phyloP scores from a whole-genome alignment of 192 early-diverging fungal species.

The Coemansia sp. region DNA sequence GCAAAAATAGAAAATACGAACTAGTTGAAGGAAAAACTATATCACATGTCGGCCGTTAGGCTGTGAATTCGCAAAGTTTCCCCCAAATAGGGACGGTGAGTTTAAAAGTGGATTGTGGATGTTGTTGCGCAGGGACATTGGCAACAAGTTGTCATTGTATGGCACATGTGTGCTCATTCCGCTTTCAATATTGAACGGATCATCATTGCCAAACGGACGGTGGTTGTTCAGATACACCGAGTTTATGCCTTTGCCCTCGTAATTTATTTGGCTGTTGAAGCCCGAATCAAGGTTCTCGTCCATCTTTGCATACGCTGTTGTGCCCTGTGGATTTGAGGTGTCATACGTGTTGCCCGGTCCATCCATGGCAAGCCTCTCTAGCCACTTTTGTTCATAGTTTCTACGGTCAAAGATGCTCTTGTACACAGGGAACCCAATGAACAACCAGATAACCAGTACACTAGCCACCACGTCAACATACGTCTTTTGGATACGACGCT shows the following conservation, averaged over 20 bases:
- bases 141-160: slow-evolving; percentile 31
- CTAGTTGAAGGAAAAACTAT: no score
- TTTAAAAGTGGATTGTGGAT: slow-evolving; percentile 41
- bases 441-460: slow-evolving; percentile 38
- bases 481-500: slow-evolving; percentile 42
- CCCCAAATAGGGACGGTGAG: slow-evolving; percentile 13
- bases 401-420: slow-evolving; percentile 42
- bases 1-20: no score
- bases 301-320: slow-evolving; percentile 47
- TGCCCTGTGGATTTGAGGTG: slow-evolving; percentile 29
- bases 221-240: slow-evolving; percentile 13
- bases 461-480: slow-evolving; percentile 27
- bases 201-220: slow-evolving; percentile 21
- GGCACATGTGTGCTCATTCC: slow-evolving; percentile 24
- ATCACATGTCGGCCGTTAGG: no score
- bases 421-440: slow-evolving; percentile 37
- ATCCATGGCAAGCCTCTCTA: slow-evolving; percentile 43
- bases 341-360: slow-evolving; percentile 41
- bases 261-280: slow-evolving; percentile 40
- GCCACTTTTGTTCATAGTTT: slow-evolving; percentile 40
- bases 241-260: slow-evolving; percentile 23
- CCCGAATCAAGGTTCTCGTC: slow-evolving; percentile 29
- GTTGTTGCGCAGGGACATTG: slow-evolving; percentile 39
- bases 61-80: background rate
- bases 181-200: slow-evolving; percentile 21